Evolutionary conservation across 2,329 filamentous ascomycete genomes (phyloP).

Genomic region (Diaporthe capsici): DNA sequence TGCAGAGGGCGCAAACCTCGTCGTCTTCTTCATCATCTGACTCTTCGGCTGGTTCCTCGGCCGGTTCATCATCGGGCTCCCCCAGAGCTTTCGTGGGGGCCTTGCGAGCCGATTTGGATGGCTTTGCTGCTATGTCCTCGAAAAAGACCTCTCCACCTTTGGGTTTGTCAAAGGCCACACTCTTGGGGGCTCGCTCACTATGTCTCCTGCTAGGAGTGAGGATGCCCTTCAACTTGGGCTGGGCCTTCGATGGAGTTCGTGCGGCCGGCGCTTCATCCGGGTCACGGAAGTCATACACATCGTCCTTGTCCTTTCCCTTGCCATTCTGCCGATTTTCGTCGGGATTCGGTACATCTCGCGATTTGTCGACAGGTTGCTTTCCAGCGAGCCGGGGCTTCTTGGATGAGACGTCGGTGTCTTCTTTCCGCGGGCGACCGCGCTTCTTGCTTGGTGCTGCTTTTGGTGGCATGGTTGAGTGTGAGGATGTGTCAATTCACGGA

Average conservation of each 20-base stretch:
- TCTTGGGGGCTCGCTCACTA: constrained; percentile 61
- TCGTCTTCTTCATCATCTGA: constrained; percentile 60
- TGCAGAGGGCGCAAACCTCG: constrained; percentile 71
- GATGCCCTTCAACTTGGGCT: constrained; percentile 65
- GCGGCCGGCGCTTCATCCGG: constrained; percentile 40
- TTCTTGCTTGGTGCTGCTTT: constrained; percentile 31
- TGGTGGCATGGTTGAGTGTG: constrained; percentile 29
- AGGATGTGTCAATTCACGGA: background rate
- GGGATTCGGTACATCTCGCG: constrained; percentile 46
- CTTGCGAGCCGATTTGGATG: constrained; percentile 46
- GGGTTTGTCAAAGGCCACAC: constrained; percentile 64
- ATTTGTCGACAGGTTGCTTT: constrained; percentile 10
- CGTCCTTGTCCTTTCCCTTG: constrained; percentile 7
- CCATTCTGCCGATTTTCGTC: constrained; percentile 43
- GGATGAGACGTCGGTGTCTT: constrained; percentile 22
- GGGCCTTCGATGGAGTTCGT: constrained; percentile 32
- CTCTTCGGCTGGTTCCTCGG: constrained; percentile 46
- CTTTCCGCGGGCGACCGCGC: constrained; percentile 40
- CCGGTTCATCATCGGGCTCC: constrained; percentile 27
- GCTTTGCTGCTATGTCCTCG: constrained; percentile 63
- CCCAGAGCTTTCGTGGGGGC: constrained; percentile 37
- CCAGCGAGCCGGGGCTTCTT: constrained; percentile 44
- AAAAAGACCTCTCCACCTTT: constrained; percentile 63
- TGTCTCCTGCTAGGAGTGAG: constrained; percentile 66
- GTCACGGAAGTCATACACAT: constrained; percentile 43